These are phyloP conservation scores for Schizonepeta tenuifolia DNA, from an alignment of 257 asterid species.

Conservation along the genomic window DNA sequence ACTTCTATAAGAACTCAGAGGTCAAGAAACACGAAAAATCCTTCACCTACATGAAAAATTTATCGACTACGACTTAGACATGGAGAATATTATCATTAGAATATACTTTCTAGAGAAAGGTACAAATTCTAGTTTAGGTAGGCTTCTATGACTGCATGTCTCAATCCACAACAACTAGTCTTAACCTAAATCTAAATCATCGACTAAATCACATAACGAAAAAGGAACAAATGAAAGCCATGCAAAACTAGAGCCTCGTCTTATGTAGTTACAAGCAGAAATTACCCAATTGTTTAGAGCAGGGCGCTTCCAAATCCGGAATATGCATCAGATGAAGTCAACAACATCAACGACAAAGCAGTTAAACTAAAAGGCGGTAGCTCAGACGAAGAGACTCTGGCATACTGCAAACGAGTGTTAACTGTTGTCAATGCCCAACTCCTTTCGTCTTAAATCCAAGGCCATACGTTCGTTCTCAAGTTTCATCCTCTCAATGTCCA, in stretches of 20 bases:
- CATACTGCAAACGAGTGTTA: conserved; percentile 14
- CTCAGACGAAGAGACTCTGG: neutral
- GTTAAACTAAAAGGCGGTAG: neutral
- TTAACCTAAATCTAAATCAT: conserved; percentile 14
- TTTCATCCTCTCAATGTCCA: conserved; percentile 61
- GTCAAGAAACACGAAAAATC: neutral
- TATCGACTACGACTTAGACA: neutral
- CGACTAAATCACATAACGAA: conserved; percentile 11
- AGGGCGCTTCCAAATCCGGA: conserved; percentile 14
- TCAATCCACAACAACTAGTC: conserved; percentile 18
- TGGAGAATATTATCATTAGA: neutral
- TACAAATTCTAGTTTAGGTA: conserved; percentile 7
- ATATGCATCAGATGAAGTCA: conserved; percentile 8
- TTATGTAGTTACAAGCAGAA: conserved; percentile 21
- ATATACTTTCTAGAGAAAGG: conserved; percentile 7
- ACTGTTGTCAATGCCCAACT: conserved; percentile 39
- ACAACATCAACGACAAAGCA: conserved; percentile 13
- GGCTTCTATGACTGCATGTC: conserved; percentile 15
- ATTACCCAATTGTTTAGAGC: conserved; percentile 15
- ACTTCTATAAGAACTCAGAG: neutral
- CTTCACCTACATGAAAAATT: neutral
- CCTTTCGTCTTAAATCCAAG: conserved; percentile 54
- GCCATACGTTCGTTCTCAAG: conserved; percentile 59
- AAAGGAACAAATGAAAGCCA: neutral
- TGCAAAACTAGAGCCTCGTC: conserved; percentile 25